Base-by-base conservation (phyloP, 768 basidiomycete genomes). In the Phylloporus scabripes region DNA sequence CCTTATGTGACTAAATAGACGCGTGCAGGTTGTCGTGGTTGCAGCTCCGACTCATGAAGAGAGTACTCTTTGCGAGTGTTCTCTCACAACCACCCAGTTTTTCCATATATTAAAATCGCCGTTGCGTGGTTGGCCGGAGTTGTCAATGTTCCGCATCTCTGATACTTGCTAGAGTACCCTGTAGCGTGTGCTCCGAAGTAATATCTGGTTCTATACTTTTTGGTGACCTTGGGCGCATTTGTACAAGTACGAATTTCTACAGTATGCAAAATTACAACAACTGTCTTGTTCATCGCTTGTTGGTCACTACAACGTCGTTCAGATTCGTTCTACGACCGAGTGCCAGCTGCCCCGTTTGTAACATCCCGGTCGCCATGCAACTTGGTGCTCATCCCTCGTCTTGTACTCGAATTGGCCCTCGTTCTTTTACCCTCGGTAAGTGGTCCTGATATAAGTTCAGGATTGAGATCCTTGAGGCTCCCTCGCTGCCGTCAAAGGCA, bases 11-110 rank as follows among this genome's bases (percentile, higher is more conserved):
- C 53, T 60, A n/a, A 64, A 20, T 9, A 29, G 40, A 54, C 54
- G 38, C 51, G 26, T 46, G 3, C 52, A 93, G 91, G 91, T 11
- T 94, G 91, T 61, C 85, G 87, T 54, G 91, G 91, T 9, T 94
- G 91, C 60, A 92, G 90, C 60, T 94, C 91, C 14, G 90, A 92
- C 64, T 91, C 87, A 24, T 89, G 66, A 70, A 7, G 28, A 37
- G 14, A 43, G n/a, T 31, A 14, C 14, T 20, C 18, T 20, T 17
- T 20, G 18, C 36, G 4, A 20, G 36, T 20, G 17, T 36, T n/a
- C 7, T 47, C 21, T n/a, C 15, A 18, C 20, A 17, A 10, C 39
- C 23, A 6, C 33, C 26, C n/a, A 2, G 36, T 28, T 3, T 32
- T 20, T 42, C 21, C 29, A 12, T 31, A 3, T 31, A 31, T 12